Evolutionary conservation across 164 flowering plant genomes (phyloP).

Genomic region (Sedum album): DNA sequence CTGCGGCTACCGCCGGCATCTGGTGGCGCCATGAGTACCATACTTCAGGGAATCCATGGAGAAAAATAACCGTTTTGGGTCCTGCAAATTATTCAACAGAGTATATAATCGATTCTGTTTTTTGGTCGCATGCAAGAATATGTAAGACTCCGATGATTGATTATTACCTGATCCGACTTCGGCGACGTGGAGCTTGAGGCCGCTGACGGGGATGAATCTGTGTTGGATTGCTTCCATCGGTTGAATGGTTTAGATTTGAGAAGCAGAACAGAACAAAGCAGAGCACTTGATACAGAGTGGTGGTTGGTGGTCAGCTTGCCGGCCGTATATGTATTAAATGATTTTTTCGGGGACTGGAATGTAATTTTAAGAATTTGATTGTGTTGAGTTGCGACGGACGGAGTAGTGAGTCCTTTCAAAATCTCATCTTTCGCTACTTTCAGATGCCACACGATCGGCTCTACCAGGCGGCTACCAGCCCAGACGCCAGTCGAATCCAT

Average conservation of each 20-base stretch:
- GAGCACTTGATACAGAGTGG: neutral
- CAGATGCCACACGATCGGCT: too few relatives aligned
- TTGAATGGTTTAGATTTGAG: neutral
- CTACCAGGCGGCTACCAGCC: too few relatives aligned
- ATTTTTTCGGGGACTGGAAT: neutral
- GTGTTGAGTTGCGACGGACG: too few relatives aligned
- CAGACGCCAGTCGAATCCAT: too few relatives aligned
- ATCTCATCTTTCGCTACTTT: neutral
- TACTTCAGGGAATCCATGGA: constrained; percentile 63
- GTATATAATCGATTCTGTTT: neutral
- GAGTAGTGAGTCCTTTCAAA: too few relatives aligned
- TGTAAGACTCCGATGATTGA: neutral
- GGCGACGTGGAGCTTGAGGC: constrained; percentile 49
- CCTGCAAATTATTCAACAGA: constrained; percentile 12
- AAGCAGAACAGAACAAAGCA: neutral
- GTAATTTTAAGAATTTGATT: neutral
- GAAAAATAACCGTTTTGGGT: constrained; percentile 32
- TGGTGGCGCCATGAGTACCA: constrained; percentile 73
- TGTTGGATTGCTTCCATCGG: constrained; percentile 47
- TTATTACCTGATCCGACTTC: constrained; percentile 31
- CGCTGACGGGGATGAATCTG: constrained; percentile 25
- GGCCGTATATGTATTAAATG: too few relatives aligned
- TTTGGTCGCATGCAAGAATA: neutral
- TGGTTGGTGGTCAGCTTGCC: neutral
- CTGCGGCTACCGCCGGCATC: constrained; percentile 41